Evolutionary conservation across 2,329 filamentous ascomycete species (phyloP), one percentile per base, ranked within the genome.

Genomic region (Diaporthe citriasiana): DNA sequence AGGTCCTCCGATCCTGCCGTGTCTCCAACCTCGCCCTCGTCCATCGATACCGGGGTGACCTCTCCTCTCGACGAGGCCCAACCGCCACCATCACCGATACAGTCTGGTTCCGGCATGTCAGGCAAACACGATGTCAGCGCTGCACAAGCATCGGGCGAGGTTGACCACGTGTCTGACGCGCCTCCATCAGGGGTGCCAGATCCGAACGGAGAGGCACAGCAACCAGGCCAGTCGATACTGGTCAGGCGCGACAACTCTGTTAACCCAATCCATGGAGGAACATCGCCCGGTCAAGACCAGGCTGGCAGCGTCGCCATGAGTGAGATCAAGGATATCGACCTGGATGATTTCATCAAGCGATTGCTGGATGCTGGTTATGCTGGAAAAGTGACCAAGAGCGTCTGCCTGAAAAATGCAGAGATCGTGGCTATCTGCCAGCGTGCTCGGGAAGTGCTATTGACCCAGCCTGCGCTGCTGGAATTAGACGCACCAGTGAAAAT

Each of bases 281-380:
- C 88, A 45, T 86, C 89, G 72, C 83, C 86, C 10, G 82, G 84
- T 38, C 86, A 87, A 30, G 90, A 92, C 60, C 82, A 84, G 4
- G 82, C 82, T 30, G 72, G 45, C 13, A 55, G 47, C 53, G 93
- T 98, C 84, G 93, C 94, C 76, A 97, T 98, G 89, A 92, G 93
- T 72, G 94, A 97, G 30, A 90, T 98, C 80, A 98, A 98, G 83
- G 91, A 95, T 47, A 94, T 97, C 78, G 97, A 99, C 82, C 87
- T 99, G 40, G 97, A 99, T 81, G 97, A 99, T 81, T 98, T 97
- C 88, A 99, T 99, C 81, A 95, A 95, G 79, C 92, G 97, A 56
- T 89, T 99, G 56, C 87, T 99, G 71, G 97, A 99, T 83, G 96
- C 97, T 13, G 97, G 94, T 17, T 99, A 99, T 81, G 94, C 95